Percentiles rank a stretch among this genome's conserved stretches.
Evolutionary conservation across 2,329 filamentous ascomycete species (phyloP).

Genomic region (Colletotrichum truncatum): DNA sequence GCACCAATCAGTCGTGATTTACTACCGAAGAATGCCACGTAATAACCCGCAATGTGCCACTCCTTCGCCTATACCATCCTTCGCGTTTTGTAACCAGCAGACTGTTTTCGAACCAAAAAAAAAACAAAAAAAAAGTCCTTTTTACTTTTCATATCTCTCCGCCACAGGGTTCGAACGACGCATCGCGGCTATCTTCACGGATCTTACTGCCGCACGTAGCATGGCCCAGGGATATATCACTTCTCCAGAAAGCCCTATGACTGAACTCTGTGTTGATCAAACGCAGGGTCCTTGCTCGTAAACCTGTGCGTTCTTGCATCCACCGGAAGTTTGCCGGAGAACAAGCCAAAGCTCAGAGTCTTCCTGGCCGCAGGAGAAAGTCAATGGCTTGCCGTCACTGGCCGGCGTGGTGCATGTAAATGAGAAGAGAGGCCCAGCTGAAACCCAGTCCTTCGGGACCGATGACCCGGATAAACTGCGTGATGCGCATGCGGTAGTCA

Average conservation of each 20-base stretch:
- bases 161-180: neutral
- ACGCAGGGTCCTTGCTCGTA: neutral
- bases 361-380: neutral
- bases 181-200: neutral
- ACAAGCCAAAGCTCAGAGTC: neutral
- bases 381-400: constrained; percentile 4
- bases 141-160: too few relatives aligned
- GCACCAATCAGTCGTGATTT: neutral
- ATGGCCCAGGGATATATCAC: neutral
- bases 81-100: neutral
- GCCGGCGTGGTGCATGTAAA: neutral
- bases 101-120: neutral
- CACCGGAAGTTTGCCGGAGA: neutral
- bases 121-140: neutral
- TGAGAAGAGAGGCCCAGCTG: constrained; percentile 3
- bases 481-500: neutral
- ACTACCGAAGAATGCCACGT: neutral
- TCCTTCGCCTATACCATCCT: neutral
- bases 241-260: neutral
- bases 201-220: neutral
- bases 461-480: neutral
- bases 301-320: neutral
- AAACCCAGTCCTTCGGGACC: constrained; percentile 15
- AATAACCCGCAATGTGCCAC: neutral
- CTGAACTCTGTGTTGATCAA: neutral